These are phyloP conservation scores for Magnolia sinica DNA, from an alignment of 164 flowering plant species.

Conservation along the genomic window DNA sequence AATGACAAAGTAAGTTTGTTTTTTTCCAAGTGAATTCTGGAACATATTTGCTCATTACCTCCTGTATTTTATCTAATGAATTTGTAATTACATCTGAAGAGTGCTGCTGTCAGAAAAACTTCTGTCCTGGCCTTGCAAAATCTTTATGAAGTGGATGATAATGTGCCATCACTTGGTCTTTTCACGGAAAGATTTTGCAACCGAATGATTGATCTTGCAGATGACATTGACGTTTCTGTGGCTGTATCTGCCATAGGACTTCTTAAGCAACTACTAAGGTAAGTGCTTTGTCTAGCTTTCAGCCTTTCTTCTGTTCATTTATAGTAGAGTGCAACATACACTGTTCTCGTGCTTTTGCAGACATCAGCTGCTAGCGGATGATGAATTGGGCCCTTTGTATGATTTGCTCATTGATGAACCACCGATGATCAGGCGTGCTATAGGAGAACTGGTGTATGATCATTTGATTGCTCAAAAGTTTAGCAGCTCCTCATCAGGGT, in stretches of 20 bases:
- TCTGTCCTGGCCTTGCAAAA: slow-evolving; percentile 85
- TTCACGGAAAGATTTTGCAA: slow-evolving; percentile 92
- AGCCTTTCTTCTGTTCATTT: too few species aligned
- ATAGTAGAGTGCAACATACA: background rate
- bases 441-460: slow-evolving; percentile 93
- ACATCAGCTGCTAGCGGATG: slow-evolving; percentile 86
- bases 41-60: background rate
- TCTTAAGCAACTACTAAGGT: slow-evolving; percentile 88
- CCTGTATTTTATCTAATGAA: background rate
- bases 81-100: slow-evolving; percentile 40
- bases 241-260: slow-evolving; percentile 98
- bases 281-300: background rate
- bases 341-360: slow-evolving; percentile 42
- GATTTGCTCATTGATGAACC: slow-evolving; percentile 94
- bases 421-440: slow-evolving; percentile 87
- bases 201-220: slow-evolving; percentile 98
- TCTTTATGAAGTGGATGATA: slow-evolving; percentile 91
- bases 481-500: slow-evolving; percentile 58
- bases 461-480: slow-evolving; percentile 94
- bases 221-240: slow-evolving; percentile 93
- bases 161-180: slow-evolving; percentile 85
- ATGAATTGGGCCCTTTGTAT: slow-evolving; percentile 88
- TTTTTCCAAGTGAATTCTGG: slow-evolving; percentile 2
- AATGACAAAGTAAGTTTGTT: slow-evolving; percentile 75
- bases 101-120: slow-evolving; percentile 90